Evolutionary conservation across 2,329 filamentous ascomycete genomes (phyloP).

Genomic region (Colletotrichum truncatum): DNA sequence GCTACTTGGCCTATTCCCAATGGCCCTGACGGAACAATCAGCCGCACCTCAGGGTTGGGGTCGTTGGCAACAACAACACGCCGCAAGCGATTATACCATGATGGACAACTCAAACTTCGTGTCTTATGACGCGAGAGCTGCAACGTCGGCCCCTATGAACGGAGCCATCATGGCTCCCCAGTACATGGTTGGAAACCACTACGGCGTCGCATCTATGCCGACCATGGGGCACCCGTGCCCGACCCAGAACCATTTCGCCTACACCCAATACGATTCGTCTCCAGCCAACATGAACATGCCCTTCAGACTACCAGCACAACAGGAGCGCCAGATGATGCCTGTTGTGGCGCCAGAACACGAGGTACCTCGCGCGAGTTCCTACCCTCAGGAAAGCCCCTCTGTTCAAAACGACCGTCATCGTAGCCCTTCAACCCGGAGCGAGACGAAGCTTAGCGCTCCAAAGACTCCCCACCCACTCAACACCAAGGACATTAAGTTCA

Average conservation of each 20-base stretch:
- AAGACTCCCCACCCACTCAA: constrained; percentile 32
- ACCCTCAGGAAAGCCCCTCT: constrained; percentile 17
- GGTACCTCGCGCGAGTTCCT: constrained; percentile 24
- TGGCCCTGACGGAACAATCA: constrained; percentile 60
- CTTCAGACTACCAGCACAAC: constrained; percentile 39
- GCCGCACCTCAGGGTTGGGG: constrained; percentile 60
- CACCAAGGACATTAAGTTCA: constrained; percentile 54
- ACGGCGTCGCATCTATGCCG: constrained; percentile 52
- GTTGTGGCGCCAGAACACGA: constrained; percentile 16
- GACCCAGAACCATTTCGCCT: constrained; percentile 52
- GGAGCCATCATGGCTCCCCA: constrained; percentile 55
- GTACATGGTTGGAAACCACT: constrained; percentile 56
- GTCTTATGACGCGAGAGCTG: constrained; percentile 56
- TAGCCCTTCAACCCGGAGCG: constrained; percentile 26
- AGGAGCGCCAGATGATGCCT: constrained; percentile 38
- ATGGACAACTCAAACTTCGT: constrained; percentile 58
- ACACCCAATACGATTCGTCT: constrained; percentile 50
- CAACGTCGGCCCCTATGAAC: constrained; percentile 48
- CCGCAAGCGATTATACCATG: constrained; percentile 52
- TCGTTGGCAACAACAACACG: constrained; percentile 60
- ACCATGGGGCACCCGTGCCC: constrained; percentile 53
- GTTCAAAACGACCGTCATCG: constrained; percentile 14
- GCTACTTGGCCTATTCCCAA: constrained; percentile 22
- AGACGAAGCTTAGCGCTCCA: constrained; percentile 18
- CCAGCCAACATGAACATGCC: constrained; percentile 43